Base-by-base conservation (phyloP, 495 filamentous ascomycete species). In the Penicillium bialowiezense region DNA sequence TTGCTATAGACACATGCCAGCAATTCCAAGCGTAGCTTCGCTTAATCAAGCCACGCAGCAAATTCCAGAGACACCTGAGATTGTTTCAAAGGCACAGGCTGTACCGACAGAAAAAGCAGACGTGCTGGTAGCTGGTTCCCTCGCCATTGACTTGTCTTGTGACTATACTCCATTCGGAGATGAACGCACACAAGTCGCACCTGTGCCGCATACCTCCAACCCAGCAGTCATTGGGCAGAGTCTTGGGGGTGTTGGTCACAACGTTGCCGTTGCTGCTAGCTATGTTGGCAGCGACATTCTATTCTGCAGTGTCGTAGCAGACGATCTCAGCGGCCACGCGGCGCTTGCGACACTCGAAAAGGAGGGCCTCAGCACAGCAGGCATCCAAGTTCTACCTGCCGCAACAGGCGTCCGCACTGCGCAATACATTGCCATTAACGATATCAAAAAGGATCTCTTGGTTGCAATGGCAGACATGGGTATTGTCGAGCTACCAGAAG, bases 391-490 rank as follows among this genome's bases (percentile, higher is more conserved):
- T 17, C 63, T 88, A 7, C 67, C 72, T 8, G 62, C 73, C 13
- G 72, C 76, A 6, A 67, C 73, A 7, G 70, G 76, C 0, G 64
- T 66, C 32, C 75, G 83, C 20, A 98, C 93, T 2, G 89, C 91
- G 5, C 90, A 95, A 62, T 98, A 98, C 60, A 80, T 97, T 2
- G 85, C 91, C 14, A 73, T 97, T 57, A 98, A 97, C 66, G 88
- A 92, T 60, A 71, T 70, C 2, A 79, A 86, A 20, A 93, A 91
- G 57, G 84, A 90, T 48, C 78, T 98, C 8, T 74, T 88, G 3
- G 61, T 96, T 36, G 91, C 89, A 42, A 95, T 96, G 87, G 90
- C 93, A 14, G 93, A 98, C 62, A 96, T 97, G 90, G 74, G 71
- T 41, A 93, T 98, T 60, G 76, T 96, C 50, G 83, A 90, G 42